Evolutionary conservation across 2,329 filamentous ascomycete species (phyloP).

Genomic region (Scleromitrula shiraiana): DNA sequence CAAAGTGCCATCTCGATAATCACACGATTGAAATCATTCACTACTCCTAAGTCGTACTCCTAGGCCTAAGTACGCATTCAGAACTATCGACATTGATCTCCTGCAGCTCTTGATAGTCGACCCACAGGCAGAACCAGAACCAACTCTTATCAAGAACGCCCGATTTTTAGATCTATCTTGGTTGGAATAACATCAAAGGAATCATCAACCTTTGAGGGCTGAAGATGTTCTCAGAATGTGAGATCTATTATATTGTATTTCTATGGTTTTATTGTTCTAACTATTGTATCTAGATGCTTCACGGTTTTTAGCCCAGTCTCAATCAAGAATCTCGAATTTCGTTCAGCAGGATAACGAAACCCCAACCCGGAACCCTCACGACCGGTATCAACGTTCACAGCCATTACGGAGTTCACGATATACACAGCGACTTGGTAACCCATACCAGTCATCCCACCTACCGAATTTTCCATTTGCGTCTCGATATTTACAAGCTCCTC

Average conservation of each 20-base stretch:
- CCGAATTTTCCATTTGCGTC: constrained; percentile 73
- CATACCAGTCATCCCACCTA: constrained; percentile 72
- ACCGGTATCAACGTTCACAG: constrained; percentile 25
- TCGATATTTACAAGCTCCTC: constrained; percentile 55
- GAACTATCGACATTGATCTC: neutral
- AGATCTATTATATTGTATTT: constrained; percentile 6
- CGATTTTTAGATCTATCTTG: no score
- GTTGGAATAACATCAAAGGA: no score
- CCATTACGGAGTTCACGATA: constrained; percentile 21
- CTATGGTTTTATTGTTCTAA: constrained; percentile 7
- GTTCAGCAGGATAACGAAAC: constrained; percentile 44
- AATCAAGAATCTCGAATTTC: constrained; percentile 75
- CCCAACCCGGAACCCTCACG: constrained; percentile 30
- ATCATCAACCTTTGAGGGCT: constrained; percentile 3
- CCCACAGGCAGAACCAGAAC: neutral
- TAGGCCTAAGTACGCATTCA: no score
- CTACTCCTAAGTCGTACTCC: neutral
- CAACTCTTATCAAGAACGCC: neutral
- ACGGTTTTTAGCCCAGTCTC: constrained; percentile 90
- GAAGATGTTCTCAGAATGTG: constrained; percentile 31
- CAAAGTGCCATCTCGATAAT: neutral
- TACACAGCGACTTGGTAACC: constrained; percentile 49
- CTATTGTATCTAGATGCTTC: constrained; percentile 61
- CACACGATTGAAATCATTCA: neutral
- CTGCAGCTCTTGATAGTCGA: neutral